Percentiles rank a stretch among this genome's conserved stretches.
Evolutionary conservation across 2,329 filamentous ascomycete genomes (phyloP).

Genomic region (Trichoderma aggressivum): DNA sequence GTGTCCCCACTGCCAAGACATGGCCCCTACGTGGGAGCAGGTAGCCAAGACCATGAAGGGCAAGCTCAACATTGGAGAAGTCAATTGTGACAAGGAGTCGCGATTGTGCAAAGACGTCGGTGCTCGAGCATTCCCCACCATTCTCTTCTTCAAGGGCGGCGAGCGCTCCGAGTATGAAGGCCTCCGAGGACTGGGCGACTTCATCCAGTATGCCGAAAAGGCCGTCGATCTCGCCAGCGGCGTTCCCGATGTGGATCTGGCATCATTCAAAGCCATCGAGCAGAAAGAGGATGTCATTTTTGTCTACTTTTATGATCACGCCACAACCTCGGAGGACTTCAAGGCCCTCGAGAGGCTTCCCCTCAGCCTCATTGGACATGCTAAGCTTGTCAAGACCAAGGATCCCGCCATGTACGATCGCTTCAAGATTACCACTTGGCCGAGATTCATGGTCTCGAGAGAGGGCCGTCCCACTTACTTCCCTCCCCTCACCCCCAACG

Average conservation of each 20-base stretch:
- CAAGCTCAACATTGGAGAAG: slow-evolving; percentile 86
- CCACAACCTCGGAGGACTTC: slow-evolving; percentile 91
- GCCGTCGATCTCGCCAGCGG: slow-evolving; percentile 74
- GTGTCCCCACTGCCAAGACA: slow-evolving; percentile 92
- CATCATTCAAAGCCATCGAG: slow-evolving; percentile 75
- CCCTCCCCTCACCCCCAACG: slow-evolving; percentile 76
- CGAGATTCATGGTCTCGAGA: slow-evolving; percentile 82
- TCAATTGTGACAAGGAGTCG: slow-evolving; percentile 86
- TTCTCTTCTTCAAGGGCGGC: slow-evolving; percentile 87
- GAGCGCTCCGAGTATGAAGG: slow-evolving; percentile 93
- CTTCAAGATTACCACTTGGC: slow-evolving; percentile 97
- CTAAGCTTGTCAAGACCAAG: slow-evolving; percentile 87
- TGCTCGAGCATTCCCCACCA: slow-evolving; percentile 78
- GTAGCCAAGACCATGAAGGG: slow-evolving; percentile 89
- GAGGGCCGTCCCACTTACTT: slow-evolving; percentile 91
- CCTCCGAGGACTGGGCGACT: slow-evolving; percentile 85
- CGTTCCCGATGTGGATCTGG: slow-evolving; percentile 75
- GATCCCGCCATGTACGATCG: slow-evolving; percentile 71
- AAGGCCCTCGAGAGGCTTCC: slow-evolving; percentile 80
- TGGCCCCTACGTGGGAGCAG: slow-evolving; percentile 86
- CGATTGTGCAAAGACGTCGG: slow-evolving; percentile 89
- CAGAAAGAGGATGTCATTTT: slow-evolving; percentile 95
- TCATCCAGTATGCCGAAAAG: slow-evolving; percentile 82
- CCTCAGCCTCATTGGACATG: slow-evolving; percentile 84
- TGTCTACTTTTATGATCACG: slow-evolving; percentile 95